A percentile compares a stretch with the other conserved stretches of the same genome.
phyloP scores from a whole-genome alignment of 164 flowering plant species.

The Kingdonia uniflora region DNA sequence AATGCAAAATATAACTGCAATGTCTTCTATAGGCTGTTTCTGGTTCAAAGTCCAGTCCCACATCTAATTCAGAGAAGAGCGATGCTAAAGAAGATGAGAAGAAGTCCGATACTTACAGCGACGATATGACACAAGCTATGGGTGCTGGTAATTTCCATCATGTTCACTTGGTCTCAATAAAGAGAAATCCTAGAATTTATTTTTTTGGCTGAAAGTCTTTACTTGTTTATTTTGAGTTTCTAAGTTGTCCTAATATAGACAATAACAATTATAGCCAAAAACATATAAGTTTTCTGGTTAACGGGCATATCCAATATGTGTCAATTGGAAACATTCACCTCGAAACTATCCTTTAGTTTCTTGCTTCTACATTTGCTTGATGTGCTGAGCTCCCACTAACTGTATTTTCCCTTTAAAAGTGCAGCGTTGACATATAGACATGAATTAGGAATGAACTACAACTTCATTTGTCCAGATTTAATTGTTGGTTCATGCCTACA shows the following conservation, averaged over 20 bases:
- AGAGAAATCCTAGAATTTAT: no score
- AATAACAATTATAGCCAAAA: no score
- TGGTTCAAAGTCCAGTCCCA: conserved; percentile 30
- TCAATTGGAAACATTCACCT: background rate
- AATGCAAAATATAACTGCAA: no score
- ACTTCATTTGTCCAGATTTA: conserved; percentile 81
- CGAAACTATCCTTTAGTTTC: no score
- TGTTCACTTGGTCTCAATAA: background rate
- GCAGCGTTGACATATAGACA: conserved; percentile 93
- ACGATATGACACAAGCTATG: conserved; percentile 89
- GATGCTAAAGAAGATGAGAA: conserved; percentile 42
- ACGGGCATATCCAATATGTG: background rate
- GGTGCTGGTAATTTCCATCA: conserved; percentile 69
- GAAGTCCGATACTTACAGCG: conserved; percentile 72
- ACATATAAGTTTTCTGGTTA: background rate
- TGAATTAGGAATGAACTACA: conserved; percentile 94
- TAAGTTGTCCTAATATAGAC: background rate
- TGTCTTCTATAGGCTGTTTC: no score
- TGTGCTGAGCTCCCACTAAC: conserved; percentile 5
- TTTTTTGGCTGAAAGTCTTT: background rate
- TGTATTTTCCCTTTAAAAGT: conserved; percentile 4
- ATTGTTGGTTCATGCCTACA: conserved; percentile 98
- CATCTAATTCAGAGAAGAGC: conserved; percentile 38
- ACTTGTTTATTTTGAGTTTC: background rate
- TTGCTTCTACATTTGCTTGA: no score